These are phyloP conservation scores for Pleomassaria siparia DNA, from an alignment of 2,329 filamentous ascomycete species.

Conservation along the genomic window DNA sequence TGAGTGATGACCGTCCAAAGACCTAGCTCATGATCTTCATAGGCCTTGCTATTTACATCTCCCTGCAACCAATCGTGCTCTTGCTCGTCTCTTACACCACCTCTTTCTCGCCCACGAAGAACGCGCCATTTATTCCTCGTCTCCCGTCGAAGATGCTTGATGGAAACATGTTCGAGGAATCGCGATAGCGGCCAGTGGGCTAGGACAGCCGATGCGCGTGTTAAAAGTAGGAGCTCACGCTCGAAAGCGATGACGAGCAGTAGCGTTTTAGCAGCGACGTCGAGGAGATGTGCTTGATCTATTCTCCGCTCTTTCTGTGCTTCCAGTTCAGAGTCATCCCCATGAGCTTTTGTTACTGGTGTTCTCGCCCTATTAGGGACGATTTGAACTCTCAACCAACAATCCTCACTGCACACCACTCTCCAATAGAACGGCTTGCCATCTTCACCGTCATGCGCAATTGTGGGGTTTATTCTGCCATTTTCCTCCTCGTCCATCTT, in stretches of 20 bases:
- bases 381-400: background rate
- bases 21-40: background rate
- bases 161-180: background rate
- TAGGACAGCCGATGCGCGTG: background rate
- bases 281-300: background rate
- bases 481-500: background rate
- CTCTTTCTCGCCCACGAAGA: background rate
- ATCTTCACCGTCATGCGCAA: background rate
- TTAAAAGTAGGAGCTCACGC: slow-evolving; percentile 4
- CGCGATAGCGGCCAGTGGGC: too few relatives aligned
- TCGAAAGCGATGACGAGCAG: slow-evolving; percentile 13
- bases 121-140: slow-evolving; percentile 9
- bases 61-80: background rate
- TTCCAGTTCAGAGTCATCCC: background rate
- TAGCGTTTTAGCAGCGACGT: slow-evolving; percentile 4
- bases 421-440: background rate
- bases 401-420: background rate
- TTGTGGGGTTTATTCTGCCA: too few relatives aligned
- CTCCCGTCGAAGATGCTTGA: slow-evolving; percentile 5
- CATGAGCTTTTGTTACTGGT: too few relatives aligned
- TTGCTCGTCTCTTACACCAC: background rate
- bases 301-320: background rate
- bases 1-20: background rate
- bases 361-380: too few relatives aligned
- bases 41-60: too few relatives aligned